Conservation (phyloP, 2,329 filamentous ascomycete genomes). For the Aspergillus novoparasiticus region DNA sequence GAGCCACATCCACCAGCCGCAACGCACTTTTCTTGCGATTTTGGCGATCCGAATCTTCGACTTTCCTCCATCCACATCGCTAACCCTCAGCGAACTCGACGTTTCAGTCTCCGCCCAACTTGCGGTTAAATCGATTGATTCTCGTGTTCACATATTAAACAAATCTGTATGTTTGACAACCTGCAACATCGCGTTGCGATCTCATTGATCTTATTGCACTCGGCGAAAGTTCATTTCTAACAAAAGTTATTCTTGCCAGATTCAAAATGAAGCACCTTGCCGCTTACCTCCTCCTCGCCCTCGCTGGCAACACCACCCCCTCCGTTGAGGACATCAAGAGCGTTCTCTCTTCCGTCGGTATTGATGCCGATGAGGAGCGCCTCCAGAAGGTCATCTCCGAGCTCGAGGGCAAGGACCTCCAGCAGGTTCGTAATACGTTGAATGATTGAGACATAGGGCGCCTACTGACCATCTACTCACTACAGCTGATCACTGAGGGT, state of each 20-base stretch:
- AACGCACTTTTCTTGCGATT: slow-evolving; percentile 43
- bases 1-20: slow-evolving; percentile 38
- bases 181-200: background rate
- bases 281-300: slow-evolving; percentile 94
- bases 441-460: background rate
- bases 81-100: slow-evolving; percentile 72
- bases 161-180: slow-evolving; percentile 28
- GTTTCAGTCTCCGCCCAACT: slow-evolving; percentile 98
- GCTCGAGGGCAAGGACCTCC: slow-evolving; percentile 69
- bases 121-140: slow-evolving; percentile 99
- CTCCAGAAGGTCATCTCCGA: slow-evolving; percentile 84
- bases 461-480: slow-evolving; percentile 17
- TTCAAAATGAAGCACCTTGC: slow-evolving; percentile 99
- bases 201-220: background rate
- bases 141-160: slow-evolving; percentile 51
- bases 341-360: slow-evolving; percentile 90
- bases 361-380: slow-evolving; percentile 88
- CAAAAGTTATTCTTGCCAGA: slow-evolving; percentile 14
- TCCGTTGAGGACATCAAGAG: slow-evolving; percentile 82
- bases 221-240: slow-evolving; percentile 3
- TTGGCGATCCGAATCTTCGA: slow-evolving; percentile 27
- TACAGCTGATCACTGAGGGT: slow-evolving; percentile 86
- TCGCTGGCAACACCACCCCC: slow-evolving; percentile 88
- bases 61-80: slow-evolving; percentile 32
- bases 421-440: slow-evolving; percentile 67